Percentiles rank a stretch among this genome's conserved stretches.
Evolutionary conservation across 1,139 yeast genomes (phyloP).

Genomic region (Suhomyces choctaworum): DNA sequence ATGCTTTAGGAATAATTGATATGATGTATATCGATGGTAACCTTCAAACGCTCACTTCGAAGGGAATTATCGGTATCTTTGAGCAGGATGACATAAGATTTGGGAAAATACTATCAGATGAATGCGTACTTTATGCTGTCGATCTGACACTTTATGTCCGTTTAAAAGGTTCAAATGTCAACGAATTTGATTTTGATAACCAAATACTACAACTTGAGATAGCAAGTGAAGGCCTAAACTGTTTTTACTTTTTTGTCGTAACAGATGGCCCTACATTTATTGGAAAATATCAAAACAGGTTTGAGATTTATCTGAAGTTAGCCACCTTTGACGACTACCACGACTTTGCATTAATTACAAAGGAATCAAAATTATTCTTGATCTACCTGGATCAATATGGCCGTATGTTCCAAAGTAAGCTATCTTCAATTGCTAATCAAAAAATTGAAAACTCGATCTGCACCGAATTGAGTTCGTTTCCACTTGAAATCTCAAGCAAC

Average conservation of each 20-base stretch:
- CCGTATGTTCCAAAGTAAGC: constrained; percentile 2
- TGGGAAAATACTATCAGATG: too few relatives aligned
- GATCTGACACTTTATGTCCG: not conserved
- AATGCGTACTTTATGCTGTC: too few relatives aligned
- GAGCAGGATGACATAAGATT: too few relatives aligned
- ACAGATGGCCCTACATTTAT: constrained; percentile 1
- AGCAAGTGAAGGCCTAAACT: not conserved
- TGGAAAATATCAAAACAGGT: not conserved
- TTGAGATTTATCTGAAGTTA: not conserved
- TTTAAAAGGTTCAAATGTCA: not conserved
- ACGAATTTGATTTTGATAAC: not conserved
- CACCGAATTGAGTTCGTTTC: not conserved
- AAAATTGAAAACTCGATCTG: not conserved
- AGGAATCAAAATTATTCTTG: not conserved
- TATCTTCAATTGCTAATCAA: not conserved
- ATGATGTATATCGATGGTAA: not conserved
- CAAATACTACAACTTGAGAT: not conserved
- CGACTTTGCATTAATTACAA: not conserved
- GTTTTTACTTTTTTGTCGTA: not conserved
- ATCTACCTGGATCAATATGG: constrained; percentile 6
- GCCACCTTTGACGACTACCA: not conserved
- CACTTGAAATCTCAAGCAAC: not conserved
- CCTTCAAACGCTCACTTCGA: not conserved
- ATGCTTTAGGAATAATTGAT: too few relatives aligned
- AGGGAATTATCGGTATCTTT: too few relatives aligned